A percentile compares a stretch with the other conserved stretches of the same genome.
Conservation (phyloP, 2,329 filamentous ascomycete species). For the Penicillium frequentans region DNA sequence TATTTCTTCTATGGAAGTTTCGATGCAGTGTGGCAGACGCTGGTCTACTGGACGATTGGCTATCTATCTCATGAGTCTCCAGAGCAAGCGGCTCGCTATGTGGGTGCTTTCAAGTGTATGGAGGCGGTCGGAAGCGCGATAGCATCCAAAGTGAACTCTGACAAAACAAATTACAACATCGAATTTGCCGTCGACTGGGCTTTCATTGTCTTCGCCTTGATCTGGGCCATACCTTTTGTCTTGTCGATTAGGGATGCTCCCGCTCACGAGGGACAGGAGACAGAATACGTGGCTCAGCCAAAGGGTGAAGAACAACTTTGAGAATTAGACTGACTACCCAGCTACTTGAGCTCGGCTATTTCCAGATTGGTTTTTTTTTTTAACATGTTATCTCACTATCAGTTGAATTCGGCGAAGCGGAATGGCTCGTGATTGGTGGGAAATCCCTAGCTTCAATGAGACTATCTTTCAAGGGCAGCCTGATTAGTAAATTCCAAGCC, state of each 20-base stretch:
- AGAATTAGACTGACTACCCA: neutral
- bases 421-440: too few species aligned
- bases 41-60: slow-evolving; percentile 7
- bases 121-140: slow-evolving; percentile 6
- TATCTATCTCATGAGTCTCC: slow-evolving; percentile 3
- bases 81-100: slow-evolving; percentile 7
- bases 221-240: neutral
- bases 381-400: neutral
- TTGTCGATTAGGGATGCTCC: neutral
- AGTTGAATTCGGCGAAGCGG: neutral
- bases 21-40: slow-evolving; percentile 7
- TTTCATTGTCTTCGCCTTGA: neutral
- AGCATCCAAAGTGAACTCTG: slow-evolving; percentile 7
- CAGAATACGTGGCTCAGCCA: neutral
- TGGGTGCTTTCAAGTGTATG: slow-evolving; percentile 5
- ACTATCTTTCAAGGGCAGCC: too few species aligned
- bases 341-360: too few species aligned
- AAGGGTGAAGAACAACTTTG: neutral
- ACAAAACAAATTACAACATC: slow-evolving; percentile 6
- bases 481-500: too few species aligned
- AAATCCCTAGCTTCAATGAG: too few species aligned
- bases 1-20: slow-evolving; percentile 7
- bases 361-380: neutral
- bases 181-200: slow-evolving; percentile 3
- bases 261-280: neutral